Base-by-base conservation (phyloP, 805 yeast species). In the Candida ponderosae region DNA sequence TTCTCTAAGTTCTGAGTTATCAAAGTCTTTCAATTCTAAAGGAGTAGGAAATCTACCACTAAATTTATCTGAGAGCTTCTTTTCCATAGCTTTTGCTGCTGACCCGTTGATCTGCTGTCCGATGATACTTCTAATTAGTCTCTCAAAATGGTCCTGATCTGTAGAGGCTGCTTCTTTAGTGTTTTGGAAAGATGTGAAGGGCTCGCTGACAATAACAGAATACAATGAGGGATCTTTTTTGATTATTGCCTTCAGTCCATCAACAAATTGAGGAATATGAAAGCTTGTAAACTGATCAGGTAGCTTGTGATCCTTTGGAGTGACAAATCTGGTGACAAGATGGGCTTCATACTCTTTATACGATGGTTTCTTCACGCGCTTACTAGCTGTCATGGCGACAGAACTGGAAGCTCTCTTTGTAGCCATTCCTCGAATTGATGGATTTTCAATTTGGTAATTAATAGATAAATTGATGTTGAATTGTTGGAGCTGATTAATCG, bases 91-190 rank as follows among this genome's bases (percentile, higher is more conserved):
- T 9, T 50, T 56, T 0, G 96, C 96, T 1, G 96, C 94, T 1
- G 74, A 70, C 1, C 95, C 95, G 44, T 84, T 77, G 10, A 84
- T 74, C 53, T 83, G 93, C 54, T 84, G 93, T 0, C 81, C 70
- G 3, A 83, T 72, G 4, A 84, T 72, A 5, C 75, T 67, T 31
- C 65, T 57, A 2, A 65, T 65, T 8, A 76, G 51, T 16, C 63
- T 59, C 18, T 57, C 57, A 42, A 68, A 73, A 36, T 69, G 67
- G 34, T 54, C 59, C 13, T 59, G 54, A 15, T 49, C 24, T 7
- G 47, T 37, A 7, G 32, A 23, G 3, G 34, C 27, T 13, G 46
- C 44, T 18, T 34, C 41, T 14, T 43, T 40, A 9, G 39, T 41
- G 9, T 31, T 41, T 6, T 46, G 38, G 35, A 60, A 66, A 5